These are phyloP conservation scores for Coemansia interrupta DNA, from an alignment of 192 early-diverging fungal genomes.

Conservation along the genomic window DNA sequence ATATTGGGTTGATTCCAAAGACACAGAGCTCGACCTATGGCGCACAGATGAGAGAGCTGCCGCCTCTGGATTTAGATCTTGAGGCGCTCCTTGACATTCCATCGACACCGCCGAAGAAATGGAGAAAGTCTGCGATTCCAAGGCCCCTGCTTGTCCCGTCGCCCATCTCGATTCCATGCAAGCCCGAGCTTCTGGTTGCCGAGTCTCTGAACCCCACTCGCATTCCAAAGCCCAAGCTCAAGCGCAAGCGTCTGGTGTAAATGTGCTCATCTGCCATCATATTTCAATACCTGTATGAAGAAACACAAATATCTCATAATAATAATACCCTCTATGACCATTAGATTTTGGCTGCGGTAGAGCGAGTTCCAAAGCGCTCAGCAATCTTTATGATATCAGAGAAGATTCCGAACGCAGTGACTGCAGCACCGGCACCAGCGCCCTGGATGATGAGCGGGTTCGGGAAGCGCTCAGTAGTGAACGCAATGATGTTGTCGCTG, in stretches of 20 bases:
- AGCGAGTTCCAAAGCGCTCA: conserved; percentile 53
- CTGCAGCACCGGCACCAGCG: conserved; percentile 92
- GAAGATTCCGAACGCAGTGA: conserved; percentile 98
- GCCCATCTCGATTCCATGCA: conserved; percentile 9
- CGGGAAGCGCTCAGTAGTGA: conserved; percentile 91
- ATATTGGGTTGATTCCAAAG: conserved; percentile 25
- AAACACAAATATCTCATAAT: background rate
- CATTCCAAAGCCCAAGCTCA: conserved; percentile 48
- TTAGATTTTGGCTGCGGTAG: conserved; percentile 13
- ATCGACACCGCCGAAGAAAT: background rate
- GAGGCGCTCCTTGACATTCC: conserved; percentile 25
- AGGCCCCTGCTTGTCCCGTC: conserved; percentile 4
- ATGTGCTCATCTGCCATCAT: background rate
- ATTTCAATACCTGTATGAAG: background rate
- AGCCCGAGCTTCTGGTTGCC: conserved; percentile 20
- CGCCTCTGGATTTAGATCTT: conserved; percentile 17
- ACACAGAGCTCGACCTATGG: conserved; percentile 26
- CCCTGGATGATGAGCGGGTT: conserved; percentile 94
- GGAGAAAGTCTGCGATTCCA: conserved; percentile 3
- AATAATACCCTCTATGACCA: too few species aligned
- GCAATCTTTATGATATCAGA: conserved; percentile 86
- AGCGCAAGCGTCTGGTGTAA: conserved; percentile 18
- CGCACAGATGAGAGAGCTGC: conserved; percentile 11
- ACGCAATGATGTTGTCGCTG: conserved; percentile 97
- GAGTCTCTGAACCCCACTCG: conserved; percentile 31